These are phyloP conservation scores for Apiospora kogelbergensis DNA, from an alignment of 2,329 filamentous ascomycete genomes.

Conservation along the genomic window DNA sequence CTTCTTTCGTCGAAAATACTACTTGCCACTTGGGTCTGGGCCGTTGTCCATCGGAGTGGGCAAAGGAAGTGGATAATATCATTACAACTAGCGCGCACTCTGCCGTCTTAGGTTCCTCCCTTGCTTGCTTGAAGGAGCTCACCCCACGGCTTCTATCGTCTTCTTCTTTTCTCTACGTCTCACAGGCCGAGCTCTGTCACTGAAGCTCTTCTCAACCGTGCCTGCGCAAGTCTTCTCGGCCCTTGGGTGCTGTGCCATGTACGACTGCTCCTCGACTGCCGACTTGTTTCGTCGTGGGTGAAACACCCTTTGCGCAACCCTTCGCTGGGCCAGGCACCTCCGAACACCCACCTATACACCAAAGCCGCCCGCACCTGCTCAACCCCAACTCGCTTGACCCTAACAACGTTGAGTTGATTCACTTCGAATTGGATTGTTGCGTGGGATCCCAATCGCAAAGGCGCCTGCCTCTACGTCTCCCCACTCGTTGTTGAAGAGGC, in stretches of 20 bases:
- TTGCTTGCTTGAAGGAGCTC: not conserved
- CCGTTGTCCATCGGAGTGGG: not conserved
- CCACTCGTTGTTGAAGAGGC: not conserved
- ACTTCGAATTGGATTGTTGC: not conserved
- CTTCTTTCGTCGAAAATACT: not conserved
- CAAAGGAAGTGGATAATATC: not conserved
- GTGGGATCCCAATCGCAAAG: not conserved
- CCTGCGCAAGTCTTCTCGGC: not conserved
- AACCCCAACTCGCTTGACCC: not conserved
- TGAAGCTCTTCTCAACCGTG: not conserved
- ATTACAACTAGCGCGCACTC: slow-evolving; percentile 3
- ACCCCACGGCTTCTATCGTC: not conserved
- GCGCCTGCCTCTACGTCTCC: not conserved
- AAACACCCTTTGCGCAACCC: not conserved
- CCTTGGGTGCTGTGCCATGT: not conserved
- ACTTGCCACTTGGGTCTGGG: not conserved
- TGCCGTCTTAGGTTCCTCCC: not conserved
- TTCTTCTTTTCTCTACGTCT: slow-evolving; percentile 3
- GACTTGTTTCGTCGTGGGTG: not conserved
- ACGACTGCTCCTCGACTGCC: slow-evolving; percentile 1
- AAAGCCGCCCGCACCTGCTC: not conserved
- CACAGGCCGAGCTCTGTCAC: not conserved
- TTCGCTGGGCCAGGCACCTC: not conserved
- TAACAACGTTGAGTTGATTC: slow-evolving; percentile 2
- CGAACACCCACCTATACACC: not conserved